Evolutionary conservation across 2,329 filamentous ascomycete genomes (phyloP), one percentile per base, ranked within the genome.

Genomic region (Cladosporium sp.): DNA sequence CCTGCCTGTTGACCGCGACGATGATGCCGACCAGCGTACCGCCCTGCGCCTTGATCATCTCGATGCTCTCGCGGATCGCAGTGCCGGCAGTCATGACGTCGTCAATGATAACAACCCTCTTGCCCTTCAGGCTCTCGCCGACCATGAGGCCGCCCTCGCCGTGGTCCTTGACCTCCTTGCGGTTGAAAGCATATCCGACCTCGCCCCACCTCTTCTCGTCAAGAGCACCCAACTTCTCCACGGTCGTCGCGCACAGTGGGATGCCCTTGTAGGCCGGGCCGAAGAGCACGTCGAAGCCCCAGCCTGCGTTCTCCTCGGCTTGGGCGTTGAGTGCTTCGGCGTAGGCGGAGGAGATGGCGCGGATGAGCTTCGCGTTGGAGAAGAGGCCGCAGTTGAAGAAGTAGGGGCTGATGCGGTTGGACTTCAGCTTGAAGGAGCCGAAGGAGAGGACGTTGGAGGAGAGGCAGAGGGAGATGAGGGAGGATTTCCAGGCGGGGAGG

Each of bases 361-460:
- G 86, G 69, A 96, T 87, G 33, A 97, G 86, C 68, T 89, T 85
- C 26, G 90, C 90, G 62, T 89, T 89, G 84, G 95, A 92, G 80
- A 98, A 96, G 73, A 91, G 88, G 67, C 93, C 93, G 56, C 93
- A 93, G 80, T 97, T 97, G 88, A 98, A 96, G 84, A 98, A 98
- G 85, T 98, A 98, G 50, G 95, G 95, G 14, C 93, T 97, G 73
- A 78, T 84, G 74, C 94, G 91, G 80, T 92, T 91, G 63, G 93
- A 97, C 82, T 99, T 99, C 76, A 99, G 88, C 72, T 90, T 91
- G 81, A 92, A 95, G 76, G 85, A 88, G 78, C 92, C 92, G 78
- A 95, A 95, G 75, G 89, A 91, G 71, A 95, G 86, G 73, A 91
- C 88, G 69, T 86, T 85, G 72, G 88, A 88, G 26, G 82, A 79